A percentile compares a stretch with the other conserved stretches of the same genome.
Evolutionary conservation across 2,329 filamentous ascomycete genomes (phyloP).

Genomic region (Chalaropsis thielavioides): DNA sequence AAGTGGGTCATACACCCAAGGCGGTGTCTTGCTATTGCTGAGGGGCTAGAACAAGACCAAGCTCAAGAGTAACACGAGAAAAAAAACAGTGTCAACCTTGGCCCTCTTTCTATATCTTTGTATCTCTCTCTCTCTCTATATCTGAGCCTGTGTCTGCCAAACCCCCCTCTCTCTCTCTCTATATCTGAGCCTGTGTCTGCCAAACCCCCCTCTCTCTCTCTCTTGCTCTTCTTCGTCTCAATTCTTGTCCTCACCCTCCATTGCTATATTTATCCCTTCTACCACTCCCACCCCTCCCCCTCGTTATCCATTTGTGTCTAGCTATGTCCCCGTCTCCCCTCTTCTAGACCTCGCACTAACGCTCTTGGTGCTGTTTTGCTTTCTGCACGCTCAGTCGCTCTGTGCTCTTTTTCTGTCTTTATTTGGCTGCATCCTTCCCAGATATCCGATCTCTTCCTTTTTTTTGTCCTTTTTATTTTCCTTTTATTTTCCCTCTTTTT

Average conservation of each 20-base stretch:
- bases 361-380: background rate
- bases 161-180: background rate
- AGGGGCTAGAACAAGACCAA: too few relatives aligned
- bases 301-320: background rate
- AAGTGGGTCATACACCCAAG: too few relatives aligned
- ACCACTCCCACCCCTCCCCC: background rate
- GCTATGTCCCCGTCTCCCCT: conserved; percentile 1
- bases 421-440: background rate
- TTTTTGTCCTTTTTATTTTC: too few relatives aligned
- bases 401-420: background rate
- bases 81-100: too few relatives aligned
- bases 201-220: background rate
- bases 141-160: background rate
- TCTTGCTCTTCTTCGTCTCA: background rate
- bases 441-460: background rate
- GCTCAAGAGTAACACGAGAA: too few relatives aligned
- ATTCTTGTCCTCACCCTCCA: background rate
- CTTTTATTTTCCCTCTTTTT: background rate
- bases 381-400: conserved; percentile 9
- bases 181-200: background rate
- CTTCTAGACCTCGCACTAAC: background rate
- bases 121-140: background rate
- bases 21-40: too few relatives aligned
- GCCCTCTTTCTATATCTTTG: too few relatives aligned
- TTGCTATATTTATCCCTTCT: background rate